Percentiles rank a stretch among this genome's conserved stretches.
Evolutionary conservation across 139 green algal genomes (phyloP).

Genomic region (Nannochloris sp.): DNA sequence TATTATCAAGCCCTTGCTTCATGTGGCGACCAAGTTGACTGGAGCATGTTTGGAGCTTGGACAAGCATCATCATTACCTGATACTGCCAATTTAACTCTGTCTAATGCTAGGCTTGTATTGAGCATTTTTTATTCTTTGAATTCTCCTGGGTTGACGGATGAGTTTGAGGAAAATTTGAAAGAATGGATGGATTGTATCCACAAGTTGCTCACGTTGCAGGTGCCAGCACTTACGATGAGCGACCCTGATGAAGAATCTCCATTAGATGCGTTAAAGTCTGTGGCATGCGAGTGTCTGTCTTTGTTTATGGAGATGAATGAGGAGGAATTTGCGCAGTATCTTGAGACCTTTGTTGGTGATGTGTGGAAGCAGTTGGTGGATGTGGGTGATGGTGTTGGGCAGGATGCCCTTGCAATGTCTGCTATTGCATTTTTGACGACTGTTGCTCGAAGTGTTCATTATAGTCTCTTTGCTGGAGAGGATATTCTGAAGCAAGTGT

Average conservation of each 20-base stretch:
- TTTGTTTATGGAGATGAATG: constrained; percentile 86
- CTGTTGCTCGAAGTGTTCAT: constrained; percentile 75
- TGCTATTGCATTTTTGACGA: constrained; percentile 89
- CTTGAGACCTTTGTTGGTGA: constrained; percentile 58
- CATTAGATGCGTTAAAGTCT: constrained; percentile 69
- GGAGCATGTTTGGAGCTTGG: not conserved
- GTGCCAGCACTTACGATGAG: constrained; percentile 39
- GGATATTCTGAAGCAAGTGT: constrained; percentile 56
- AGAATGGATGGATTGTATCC: constrained; percentile 85
- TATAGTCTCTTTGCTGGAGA: constrained; percentile 64
- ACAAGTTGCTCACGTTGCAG: constrained; percentile 59
- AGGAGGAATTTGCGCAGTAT: constrained; percentile 91
- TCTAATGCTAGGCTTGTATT: constrained; percentile 50
- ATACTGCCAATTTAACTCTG: constrained; percentile 36
- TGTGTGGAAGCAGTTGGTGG: constrained; percentile 83
- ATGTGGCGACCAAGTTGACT: constrained; percentile 18
- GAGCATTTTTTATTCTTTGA: constrained; percentile 91
- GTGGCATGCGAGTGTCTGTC: constrained; percentile 53
- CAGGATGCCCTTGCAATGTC: constrained; percentile 87
- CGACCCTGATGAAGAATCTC: constrained; percentile 56
- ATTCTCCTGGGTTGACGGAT: constrained; percentile 83
- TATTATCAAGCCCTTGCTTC: constrained; percentile 54
- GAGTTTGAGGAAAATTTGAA: constrained; percentile 81
- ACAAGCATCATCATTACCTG: not conserved
- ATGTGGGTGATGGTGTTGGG: constrained; percentile 26